These are phyloP conservation scores for Ophiostoma ulmi DNA, from an alignment of 2,329 filamentous ascomycete species.

Conservation along the genomic window DNA sequence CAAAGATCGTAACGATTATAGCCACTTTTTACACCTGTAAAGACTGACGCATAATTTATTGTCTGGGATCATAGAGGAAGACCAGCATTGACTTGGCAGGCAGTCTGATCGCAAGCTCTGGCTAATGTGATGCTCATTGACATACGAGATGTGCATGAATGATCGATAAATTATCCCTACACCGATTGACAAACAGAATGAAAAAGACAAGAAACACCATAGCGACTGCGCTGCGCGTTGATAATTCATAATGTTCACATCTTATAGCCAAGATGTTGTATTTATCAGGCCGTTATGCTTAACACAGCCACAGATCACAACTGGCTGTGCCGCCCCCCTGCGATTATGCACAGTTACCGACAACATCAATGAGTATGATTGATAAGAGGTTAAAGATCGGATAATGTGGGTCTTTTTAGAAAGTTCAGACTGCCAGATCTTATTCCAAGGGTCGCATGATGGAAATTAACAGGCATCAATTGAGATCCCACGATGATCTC, in stretches of 20 bases:
- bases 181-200: neutral
- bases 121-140: neutral
- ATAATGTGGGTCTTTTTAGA: neutral
- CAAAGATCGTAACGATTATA: neutral
- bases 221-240: neutral
- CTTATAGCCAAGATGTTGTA: slow-evolving; percentile 1
- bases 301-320: neutral
- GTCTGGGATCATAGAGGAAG: neutral
- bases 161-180: neutral
- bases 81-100: neutral
- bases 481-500: neutral
- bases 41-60: neutral
- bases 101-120: slow-evolving; percentile 5
- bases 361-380: neutral
- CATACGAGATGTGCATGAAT: neutral
- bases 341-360: neutral
- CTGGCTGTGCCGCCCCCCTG: neutral
- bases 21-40: neutral
- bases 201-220: neutral
- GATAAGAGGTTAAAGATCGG: neutral
- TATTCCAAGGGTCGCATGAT: neutral
- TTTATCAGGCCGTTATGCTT: neutral
- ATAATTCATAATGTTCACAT: neutral
- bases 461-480: neutral
- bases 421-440: neutral